Percentiles rank a stretch among this genome's conserved stretches.
Conservation (phyloP, 495 filamentous ascomycete species). For the Chlorociboria aeruginascens region DNA sequence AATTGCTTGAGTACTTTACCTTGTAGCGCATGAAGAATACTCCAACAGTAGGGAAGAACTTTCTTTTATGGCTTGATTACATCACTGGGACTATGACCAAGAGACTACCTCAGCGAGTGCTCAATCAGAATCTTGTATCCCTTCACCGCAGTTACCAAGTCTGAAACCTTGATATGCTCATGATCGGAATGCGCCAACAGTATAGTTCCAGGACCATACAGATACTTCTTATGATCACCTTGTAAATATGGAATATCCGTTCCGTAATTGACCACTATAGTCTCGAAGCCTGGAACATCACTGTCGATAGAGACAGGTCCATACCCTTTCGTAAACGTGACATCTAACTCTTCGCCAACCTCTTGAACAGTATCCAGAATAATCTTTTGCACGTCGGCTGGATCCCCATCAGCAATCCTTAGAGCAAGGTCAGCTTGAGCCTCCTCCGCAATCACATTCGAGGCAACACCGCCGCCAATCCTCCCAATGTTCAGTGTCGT, state of each 20-base stretch:
- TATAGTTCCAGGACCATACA: slow-evolving; percentile 38
- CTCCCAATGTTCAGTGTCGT: slow-evolving; percentile 79
- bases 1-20: too few relatives aligned
- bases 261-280: slow-evolving; percentile 75
- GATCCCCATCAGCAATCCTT: slow-evolving; percentile 61
- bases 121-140: slow-evolving; percentile 61
- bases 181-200: slow-evolving; percentile 80
- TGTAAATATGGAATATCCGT: slow-evolving; percentile 77
- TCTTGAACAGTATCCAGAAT: slow-evolving; percentile 47
- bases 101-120: slow-evolving; percentile 36
- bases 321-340: slow-evolving; percentile 50
- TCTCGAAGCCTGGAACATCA: slow-evolving; percentile 69
- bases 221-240: slow-evolving; percentile 62
- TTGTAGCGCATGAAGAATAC: too few relatives aligned
- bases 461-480: slow-evolving; percentile 72
- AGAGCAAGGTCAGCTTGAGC: slow-evolving; percentile 57
- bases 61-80: too few relatives aligned
- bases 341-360: slow-evolving; percentile 44
- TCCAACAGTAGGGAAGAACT: too few relatives aligned
- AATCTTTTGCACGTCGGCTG: slow-evolving; percentile 39
- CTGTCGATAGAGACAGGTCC: slow-evolving; percentile 64
- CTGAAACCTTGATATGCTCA: slow-evolving; percentile 59
- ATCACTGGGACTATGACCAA: background rate
- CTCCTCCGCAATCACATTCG: slow-evolving; percentile 70
- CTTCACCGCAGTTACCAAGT: slow-evolving; percentile 56